Conservation (phyloP, 768 basidiomycete species). For the Rhodotorula babjevae region DNA sequence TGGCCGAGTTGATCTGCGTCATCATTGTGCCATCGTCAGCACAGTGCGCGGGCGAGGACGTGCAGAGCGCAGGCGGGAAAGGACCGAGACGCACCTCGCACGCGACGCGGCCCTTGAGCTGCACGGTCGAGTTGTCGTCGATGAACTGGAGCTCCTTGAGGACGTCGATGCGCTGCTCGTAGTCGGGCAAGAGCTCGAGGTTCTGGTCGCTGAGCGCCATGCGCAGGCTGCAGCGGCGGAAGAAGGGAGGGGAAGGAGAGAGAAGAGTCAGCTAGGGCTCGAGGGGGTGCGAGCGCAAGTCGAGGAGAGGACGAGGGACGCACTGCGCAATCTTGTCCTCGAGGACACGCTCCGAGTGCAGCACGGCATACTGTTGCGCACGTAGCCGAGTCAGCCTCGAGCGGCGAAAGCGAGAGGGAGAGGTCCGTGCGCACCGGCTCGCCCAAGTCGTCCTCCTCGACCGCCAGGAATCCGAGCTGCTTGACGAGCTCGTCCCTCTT, state of each 20-base stretch:
- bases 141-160: slow-evolving; percentile 88
- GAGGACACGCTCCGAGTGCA: slow-evolving; percentile 72
- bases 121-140: slow-evolving; percentile 89
- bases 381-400: slow-evolving; percentile 18
- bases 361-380: slow-evolving; percentile 59
- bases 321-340: slow-evolving; percentile 61
- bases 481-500: slow-evolving; percentile 55
- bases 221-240: slow-evolving; percentile 54
- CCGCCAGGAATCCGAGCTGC: slow-evolving; percentile 49
- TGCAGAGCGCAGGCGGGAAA: no score
- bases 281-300: not conserved
- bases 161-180: slow-evolving; percentile 87
- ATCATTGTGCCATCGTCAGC: not conserved
- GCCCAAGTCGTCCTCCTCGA: slow-evolving; percentile 54
- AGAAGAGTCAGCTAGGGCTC: not conserved
- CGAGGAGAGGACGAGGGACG: not conserved
- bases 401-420: no score
- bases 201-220: slow-evolving; percentile 92
- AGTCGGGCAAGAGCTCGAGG: slow-evolving; percentile 90
- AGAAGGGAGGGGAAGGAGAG: not conserved
- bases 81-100: slow-evolving; percentile 66
- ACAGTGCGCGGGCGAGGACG: not conserved
- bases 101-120: slow-evolving; percentile 92
- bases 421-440: slow-evolving; percentile 60
- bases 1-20: slow-evolving; percentile 92